Evolutionary conservation across 495 filamentous ascomycete species (phyloP).

Genomic region (Annulohypoxylon maeteangense): DNA sequence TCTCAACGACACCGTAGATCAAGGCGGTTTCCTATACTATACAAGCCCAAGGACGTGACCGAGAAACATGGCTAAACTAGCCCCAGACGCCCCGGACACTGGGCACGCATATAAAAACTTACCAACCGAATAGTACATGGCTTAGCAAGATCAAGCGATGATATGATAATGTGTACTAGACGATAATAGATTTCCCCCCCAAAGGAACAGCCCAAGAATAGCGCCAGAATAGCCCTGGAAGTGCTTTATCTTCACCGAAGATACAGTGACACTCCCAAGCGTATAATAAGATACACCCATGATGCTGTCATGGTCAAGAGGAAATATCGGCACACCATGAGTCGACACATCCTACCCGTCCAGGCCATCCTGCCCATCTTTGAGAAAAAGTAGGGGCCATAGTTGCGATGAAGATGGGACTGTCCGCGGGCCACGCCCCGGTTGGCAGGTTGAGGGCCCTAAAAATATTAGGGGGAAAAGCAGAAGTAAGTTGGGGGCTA

Average conservation of each 20-base stretch:
- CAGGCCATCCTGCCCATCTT: neutral
- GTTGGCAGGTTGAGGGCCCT: slow-evolving; percentile 27
- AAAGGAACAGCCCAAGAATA: neutral
- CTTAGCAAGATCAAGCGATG: slow-evolving; percentile 10
- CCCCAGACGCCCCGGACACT: neutral
- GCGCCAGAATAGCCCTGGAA: neutral
- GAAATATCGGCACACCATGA: slow-evolving; percentile 29
- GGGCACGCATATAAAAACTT: neutral
- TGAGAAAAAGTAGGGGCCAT: slow-evolving; percentile 20
- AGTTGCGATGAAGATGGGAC: slow-evolving; percentile 29
- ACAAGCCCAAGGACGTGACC: slow-evolving; percentile 15
- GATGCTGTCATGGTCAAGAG: neutral
- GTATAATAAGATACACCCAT: slow-evolving; percentile 23
- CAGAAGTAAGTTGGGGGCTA: slow-evolving; percentile 35
- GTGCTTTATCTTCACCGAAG: slow-evolving; percentile 29
- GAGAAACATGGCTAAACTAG: neutral
- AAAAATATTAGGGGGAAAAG: slow-evolving; percentile 12
- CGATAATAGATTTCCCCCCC: neutral
- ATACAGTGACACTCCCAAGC: slow-evolving; percentile 2
- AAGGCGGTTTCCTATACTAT: slow-evolving; percentile 10
- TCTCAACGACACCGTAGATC: slow-evolving; percentile 3
- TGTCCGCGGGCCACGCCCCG: slow-evolving; percentile 37
- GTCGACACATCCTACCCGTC: slow-evolving; percentile 15
- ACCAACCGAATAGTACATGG: slow-evolving; percentile 3
- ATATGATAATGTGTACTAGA: neutral